Evolutionary conservation across 2,329 filamentous ascomycete genomes (phyloP), one percentile per base, ranked within the genome.

Genomic region (Claviceps sp.): DNA sequence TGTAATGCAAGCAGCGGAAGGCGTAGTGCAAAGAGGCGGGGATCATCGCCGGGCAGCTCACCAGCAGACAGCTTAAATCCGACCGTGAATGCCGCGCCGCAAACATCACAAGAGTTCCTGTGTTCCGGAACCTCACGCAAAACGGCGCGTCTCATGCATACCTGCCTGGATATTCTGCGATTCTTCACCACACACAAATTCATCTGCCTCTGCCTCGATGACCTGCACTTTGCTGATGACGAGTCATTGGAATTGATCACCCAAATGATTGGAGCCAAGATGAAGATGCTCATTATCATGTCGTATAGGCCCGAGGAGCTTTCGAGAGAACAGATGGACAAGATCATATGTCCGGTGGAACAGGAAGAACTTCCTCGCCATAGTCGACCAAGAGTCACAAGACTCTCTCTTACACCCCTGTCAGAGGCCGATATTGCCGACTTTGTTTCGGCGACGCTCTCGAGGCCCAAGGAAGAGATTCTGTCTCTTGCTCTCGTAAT

Each of bases 141-240:
- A 62, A 78, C 75, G 1, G 84, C 88, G 57, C 82, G 88, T 13
- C 77, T 95, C 52, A 86, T 91, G 75, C 91, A 89, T 61, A 90
- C 87, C 1, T 91, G 94, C 59, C 71, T 95, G 45, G 90, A 96
- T 58, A 84, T 95, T 9, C 67, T 96, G 49, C 80, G 87, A 50
- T 79, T 94, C 43, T 82, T 97, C 51, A 85, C 88, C 0, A 76
- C 83, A 20, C 83, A 90, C 63, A 93, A 90, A 60, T 82, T 95
- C 60, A 89, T 95, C 50, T 94, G 88, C 61, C 83, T 95, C 59
- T 89, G 83, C 59, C 69, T 96, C 29, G 91, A 96, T 61, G 91
- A 96, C 65, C 70, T 96, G 36, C 89, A 96, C 60, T 93, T 88
- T 65, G 88, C 89, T 6, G 91, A 96, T 62, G 80, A 85, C 26